Evolutionary conservation across 805 yeast genomes (phyloP), one percentile per base, ranked within the genome.

Genomic region (Ogataea paradorogensis): DNA sequence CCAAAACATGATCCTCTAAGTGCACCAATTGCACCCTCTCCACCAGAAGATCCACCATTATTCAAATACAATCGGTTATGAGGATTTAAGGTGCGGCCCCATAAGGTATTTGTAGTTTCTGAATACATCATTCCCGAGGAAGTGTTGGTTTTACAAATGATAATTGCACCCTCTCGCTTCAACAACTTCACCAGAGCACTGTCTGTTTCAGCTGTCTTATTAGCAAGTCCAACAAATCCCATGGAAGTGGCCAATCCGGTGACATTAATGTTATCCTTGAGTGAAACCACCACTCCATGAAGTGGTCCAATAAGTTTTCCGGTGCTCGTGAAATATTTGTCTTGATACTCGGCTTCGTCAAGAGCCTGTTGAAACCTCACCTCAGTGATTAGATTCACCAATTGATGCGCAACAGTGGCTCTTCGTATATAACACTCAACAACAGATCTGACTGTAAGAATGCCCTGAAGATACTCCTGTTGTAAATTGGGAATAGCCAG

Each of bases 1-100:
- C 84, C 88, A 27, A 78, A 47, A 2, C 74, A 69, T 9, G 82
- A 71, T 7, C 80, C 84, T 33, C 72, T 71, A 53, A 74, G 66
- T 1, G 73, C 79, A 27, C 77, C 67, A 35, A 76, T 53, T 0
- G 84, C 73, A 38, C 82, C 82, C 55, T 79, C 85, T 35, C 86
- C 86, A 15, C 82, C 79, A 2, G 83, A 75, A 1, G 81, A 74
- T 10, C 86, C 86, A 38, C 85, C 85, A 1, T 78, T 69, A 7
- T 80, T 69, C 43, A 78, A 63, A 28, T 67, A 59, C 18, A 11
- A 11, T 28, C 76, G 63, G 46, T 79, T 76, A 55, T 62, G 60
- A 0, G 82, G 71, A 50, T 78, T 78, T 44, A 65, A 55, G 2
- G 81, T 70, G 30, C 70, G 60, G 2, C 82, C 82, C 37, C 66